Percentiles rank a stretch among this genome's conserved stretches.
phyloP scores from a whole-genome alignment of 148 eudicot species.

The Cornus florida region DNA sequence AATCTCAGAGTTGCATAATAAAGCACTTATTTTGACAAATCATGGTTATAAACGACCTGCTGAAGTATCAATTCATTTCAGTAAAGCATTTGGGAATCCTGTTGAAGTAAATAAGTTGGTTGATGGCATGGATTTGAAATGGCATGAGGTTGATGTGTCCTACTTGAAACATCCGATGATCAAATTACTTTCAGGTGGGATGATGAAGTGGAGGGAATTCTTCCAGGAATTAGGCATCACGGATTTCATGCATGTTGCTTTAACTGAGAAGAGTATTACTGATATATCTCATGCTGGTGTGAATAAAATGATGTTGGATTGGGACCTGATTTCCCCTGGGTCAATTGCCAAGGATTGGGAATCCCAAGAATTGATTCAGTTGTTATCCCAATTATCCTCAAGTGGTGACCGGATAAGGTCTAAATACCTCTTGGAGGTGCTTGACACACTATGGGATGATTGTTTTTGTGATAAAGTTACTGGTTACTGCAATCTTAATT shows the following conservation, averaged over 20 bases:
- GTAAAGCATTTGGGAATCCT: constrained; percentile 62
- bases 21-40: constrained; percentile 75
- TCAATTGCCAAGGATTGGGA: constrained; percentile 78
- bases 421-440: constrained; percentile 64
- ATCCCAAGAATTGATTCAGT: constrained; percentile 61
- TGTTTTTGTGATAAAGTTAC: constrained; percentile 59
- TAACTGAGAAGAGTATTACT: constrained; percentile 49
- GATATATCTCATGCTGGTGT: constrained; percentile 40
- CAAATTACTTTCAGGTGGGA: constrained; percentile 46
- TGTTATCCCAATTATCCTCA: constrained; percentile 56
- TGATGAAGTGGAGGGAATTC: constrained; percentile 71
- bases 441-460: constrained; percentile 81
- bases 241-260: constrained; percentile 70
- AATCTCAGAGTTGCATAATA: constrained; percentile 55
- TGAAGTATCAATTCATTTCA: constrained; percentile 75
- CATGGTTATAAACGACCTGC: constrained; percentile 57
- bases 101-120: constrained; percentile 56
- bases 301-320: constrained; percentile 33
- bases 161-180: constrained; percentile 67
- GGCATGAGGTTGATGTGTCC: constrained; percentile 69
- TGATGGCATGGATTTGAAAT: constrained; percentile 49
- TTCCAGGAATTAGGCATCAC: constrained; percentile 76
- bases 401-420: constrained; percentile 46
- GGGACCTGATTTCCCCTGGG: constrained; percentile 35
- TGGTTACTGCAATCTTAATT: constrained; percentile 36